A percentile compares a stretch with the other conserved stretches of the same genome.
phyloP scores from a whole-genome alignment of 2,329 filamentous ascomycete species.

The Ceratocystis papillata region DNA sequence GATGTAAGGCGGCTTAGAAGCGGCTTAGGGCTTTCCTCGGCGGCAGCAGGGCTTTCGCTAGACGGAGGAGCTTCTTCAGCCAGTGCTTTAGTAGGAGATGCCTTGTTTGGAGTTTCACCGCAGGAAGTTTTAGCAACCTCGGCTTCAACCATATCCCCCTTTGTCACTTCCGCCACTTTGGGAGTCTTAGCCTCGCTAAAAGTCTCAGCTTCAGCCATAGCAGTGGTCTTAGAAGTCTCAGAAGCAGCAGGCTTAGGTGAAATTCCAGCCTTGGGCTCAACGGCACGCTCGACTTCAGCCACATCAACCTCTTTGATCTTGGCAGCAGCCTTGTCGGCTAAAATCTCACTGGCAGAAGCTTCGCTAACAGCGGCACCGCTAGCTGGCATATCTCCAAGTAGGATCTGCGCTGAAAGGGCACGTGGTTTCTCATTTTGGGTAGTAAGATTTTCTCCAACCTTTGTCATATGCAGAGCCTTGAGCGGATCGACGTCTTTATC shows the following conservation, averaged over 20 bases:
- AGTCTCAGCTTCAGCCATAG: conserved; percentile 4
- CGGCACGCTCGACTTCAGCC: neutral
- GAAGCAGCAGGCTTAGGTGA: neutral
- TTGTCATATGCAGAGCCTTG: neutral
- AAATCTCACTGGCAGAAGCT: neutral
- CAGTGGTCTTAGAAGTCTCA: neutral
- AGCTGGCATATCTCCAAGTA: neutral
- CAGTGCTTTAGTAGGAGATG: neutral
- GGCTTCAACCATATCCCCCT: neutral
- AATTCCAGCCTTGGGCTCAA: neutral
- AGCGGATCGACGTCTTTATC: neutral
- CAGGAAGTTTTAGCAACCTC: neutral
- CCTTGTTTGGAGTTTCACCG: neutral
- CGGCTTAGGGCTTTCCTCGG: neutral
- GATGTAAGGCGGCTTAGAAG: conserved; percentile 9
- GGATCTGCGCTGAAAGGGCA: neutral
- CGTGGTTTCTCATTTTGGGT: neutral
- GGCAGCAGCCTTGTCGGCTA: neutral
- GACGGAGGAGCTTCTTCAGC: neutral
- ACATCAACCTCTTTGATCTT: neutral
- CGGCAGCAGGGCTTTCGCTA: neutral
- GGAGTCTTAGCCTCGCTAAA: neutral
- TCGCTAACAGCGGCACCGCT: neutral
- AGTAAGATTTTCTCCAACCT: neutral
- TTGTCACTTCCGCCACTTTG: neutral